phyloP scores from a whole-genome alignment of 441 rosid species.

The Geranium incanum region DNA sequence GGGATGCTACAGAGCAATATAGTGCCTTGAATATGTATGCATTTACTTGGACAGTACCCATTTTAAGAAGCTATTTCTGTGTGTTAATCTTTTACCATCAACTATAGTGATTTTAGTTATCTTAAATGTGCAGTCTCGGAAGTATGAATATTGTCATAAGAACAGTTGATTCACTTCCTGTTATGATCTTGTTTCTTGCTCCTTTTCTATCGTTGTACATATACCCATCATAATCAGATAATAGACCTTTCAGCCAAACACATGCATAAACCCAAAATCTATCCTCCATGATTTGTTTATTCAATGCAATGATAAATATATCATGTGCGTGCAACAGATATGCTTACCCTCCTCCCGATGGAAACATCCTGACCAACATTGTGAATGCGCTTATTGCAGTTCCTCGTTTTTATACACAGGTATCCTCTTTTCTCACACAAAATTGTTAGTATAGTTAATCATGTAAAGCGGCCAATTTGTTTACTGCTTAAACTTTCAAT shows the following conservation, averaged over 20 bases:
- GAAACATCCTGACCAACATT: constrained; percentile 88
- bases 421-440: constrained; percentile 23
- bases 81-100: not conserved
- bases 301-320: constrained; percentile 1
- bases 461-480: not conserved
- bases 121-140: not conserved
- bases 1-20: not conserved
- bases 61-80: not conserved
- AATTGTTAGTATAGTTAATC: constrained; percentile 14
- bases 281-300: not conserved
- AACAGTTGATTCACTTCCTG: not conserved
- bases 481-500: constrained; percentile 15
- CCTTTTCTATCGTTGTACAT: not conserved
- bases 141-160: not conserved
- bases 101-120: too few relatives aligned
- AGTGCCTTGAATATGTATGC: not conserved
- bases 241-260: not conserved
- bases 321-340: constrained; percentile 48
- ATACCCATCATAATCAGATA: not conserved
- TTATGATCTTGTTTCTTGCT: not conserved
- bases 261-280: not conserved
- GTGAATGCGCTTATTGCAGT: constrained; percentile 94
- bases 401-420: constrained; percentile 94
- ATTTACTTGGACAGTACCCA: not conserved
- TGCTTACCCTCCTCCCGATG: constrained; percentile 95